Base-by-base conservation (phyloP, 169 alveolate genomes). In the Plasmodium reichenowi region DNA sequence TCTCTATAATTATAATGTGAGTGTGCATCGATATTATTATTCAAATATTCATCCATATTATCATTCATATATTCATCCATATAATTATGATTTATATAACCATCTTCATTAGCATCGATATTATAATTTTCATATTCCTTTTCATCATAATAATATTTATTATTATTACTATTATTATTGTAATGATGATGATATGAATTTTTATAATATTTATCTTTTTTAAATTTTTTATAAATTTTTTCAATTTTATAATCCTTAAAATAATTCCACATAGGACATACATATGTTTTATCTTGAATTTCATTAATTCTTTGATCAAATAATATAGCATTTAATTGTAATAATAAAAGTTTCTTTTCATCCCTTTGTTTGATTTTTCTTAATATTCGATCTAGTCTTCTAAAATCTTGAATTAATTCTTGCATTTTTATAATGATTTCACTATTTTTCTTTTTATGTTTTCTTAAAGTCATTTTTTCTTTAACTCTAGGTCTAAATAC, bases 341-440 rank as follows among this genome's bases (percentile, higher is more conserved):
- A 94, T 6, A 95, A 87, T 72, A 95, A 66, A 56, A 95, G 86
- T 92, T 95, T 95, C 88, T 95, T 95, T 68, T 95, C 97, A 66
- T 95, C 97, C 20, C 97, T 89, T 52, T 95, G 97, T 59, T 94
- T 80, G 94, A 95, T 94, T 85, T 95, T 95, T 63, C 93, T 94
- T 88, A 95, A 88, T 50, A 94, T 93, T 88, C 94, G 88, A 63
- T 93, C 95, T 26, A 85, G 91, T 80, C 94, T 91, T 43, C 95
- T 74, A 89, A 95, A 95, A 29, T 96, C 97, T 71, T 95, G 97
- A 29, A 95, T 91, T 3, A 95, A 56, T 76, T 89, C 93, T 59
- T 92, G 95, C 90, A 95, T 76, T 56, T 94, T 92, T 59, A 93
- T 78, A 24, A 95, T 78, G 26, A 86, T 93, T 56, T 95, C 97